These are phyloP conservation scores for Dioszegia hungarica DNA, from an alignment of 768 basidiomycete genomes.

Conservation along the genomic window DNA sequence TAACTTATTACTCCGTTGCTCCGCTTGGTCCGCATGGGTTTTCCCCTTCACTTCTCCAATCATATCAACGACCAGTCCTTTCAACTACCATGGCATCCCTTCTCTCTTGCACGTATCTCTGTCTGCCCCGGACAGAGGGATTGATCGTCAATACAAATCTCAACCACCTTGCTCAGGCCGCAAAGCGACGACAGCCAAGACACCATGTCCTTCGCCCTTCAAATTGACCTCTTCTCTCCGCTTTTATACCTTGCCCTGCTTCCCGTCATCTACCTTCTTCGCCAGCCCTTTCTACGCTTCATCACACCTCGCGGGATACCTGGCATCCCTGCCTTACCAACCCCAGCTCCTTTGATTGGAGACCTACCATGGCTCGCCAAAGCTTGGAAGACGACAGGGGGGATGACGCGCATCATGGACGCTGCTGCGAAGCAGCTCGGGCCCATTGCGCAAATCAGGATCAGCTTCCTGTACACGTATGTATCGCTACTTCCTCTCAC, in stretches of 20 bases:
- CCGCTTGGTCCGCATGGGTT: too few species aligned
- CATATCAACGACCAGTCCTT: too few species aligned
- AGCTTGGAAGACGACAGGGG: neutral
- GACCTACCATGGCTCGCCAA: conserved; percentile 18
- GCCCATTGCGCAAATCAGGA: conserved; percentile 32
- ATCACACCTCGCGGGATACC: conserved; percentile 22
- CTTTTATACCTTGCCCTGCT: conserved; percentile 1
- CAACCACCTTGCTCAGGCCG: too few species aligned
- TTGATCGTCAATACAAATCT: too few species aligned
- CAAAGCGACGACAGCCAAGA: neutral
- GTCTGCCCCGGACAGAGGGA: too few species aligned
- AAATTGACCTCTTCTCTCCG: neutral
- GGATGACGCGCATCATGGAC: conserved; percentile 16
- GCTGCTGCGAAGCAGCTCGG: conserved; percentile 17
- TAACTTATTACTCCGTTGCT: too few species aligned
- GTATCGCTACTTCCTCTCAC: neutral
- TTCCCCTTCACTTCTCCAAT: too few species aligned
- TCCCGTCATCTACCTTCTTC: neutral
- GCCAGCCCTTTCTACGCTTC: conserved; percentile 3
- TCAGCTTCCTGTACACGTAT: conserved; percentile 21
- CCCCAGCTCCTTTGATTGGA: conserved; percentile 23
- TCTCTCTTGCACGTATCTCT: too few species aligned
- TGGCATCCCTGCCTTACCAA: conserved; percentile 24
- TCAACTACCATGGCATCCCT: too few species aligned
- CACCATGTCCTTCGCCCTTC: neutral